Percentiles rank a stretch among this genome's conserved stretches.
Evolutionary conservation across 1,284 basidiomycete genomes (phyloP).

Genomic region (Cryptococcus sp.): DNA sequence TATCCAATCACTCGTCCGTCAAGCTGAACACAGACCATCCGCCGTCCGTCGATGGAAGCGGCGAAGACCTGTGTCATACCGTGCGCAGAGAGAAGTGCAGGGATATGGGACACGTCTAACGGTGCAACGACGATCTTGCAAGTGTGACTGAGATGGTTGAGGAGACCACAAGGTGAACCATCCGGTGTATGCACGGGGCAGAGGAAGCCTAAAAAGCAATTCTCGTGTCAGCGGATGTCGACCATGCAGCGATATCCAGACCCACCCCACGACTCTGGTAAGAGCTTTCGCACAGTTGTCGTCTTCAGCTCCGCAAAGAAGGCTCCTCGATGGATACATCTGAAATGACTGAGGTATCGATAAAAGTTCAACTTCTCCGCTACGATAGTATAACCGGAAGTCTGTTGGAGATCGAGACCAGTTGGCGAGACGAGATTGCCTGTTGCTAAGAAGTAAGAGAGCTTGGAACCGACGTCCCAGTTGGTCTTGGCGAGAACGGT

Average conservation of each 20-base stretch:
- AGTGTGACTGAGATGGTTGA: constrained; percentile 94
- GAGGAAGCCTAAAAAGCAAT: constrained; percentile 70
- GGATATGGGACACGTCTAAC: constrained; percentile 75
- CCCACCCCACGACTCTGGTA: constrained; percentile 96
- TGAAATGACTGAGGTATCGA: constrained; percentile 97
- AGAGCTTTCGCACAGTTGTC: constrained; percentile 92
- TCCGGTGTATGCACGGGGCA: constrained; percentile 99
- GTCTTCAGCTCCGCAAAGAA: constrained; percentile 99
- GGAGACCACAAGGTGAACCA: constrained; percentile 94
- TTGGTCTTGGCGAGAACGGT: constrained; percentile 77
- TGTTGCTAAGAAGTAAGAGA: constrained; percentile 95
- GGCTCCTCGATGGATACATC: constrained; percentile 97
- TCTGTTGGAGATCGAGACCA: constrained; percentile 95
- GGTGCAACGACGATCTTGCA: constrained; percentile 87
- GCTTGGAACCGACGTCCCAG: constrained; percentile 86
- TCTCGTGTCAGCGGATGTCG: constrained; percentile 6
- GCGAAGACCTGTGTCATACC: constrained; percentile 94
- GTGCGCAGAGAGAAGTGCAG: constrained; percentile 76
- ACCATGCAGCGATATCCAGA: not conserved
- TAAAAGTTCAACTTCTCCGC: constrained; percentile 99
- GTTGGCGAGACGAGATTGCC: constrained; percentile 94
- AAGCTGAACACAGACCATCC: constrained; percentile 85
- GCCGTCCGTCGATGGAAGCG: constrained; percentile 71
- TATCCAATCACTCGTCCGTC: constrained; percentile 97
- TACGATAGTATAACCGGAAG: constrained; percentile 95